Evolutionary conservation across 1,284 basidiomycete genomes (phyloP).

Genomic region (Mixia osmundae): DNA sequence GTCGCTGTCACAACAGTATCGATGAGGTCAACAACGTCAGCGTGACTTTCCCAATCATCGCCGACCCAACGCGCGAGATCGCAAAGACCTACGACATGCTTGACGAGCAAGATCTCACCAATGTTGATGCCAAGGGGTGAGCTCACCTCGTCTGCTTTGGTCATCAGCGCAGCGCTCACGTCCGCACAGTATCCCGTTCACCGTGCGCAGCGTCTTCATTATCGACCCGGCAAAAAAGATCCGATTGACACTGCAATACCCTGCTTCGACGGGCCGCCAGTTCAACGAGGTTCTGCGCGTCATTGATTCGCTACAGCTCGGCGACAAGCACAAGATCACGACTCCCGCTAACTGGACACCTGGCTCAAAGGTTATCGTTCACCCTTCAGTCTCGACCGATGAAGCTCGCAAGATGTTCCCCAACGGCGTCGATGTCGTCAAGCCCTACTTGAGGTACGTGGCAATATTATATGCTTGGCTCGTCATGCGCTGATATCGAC

Average conservation of each 20-base stretch:
- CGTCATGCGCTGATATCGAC: too few relatives aligned
- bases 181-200: conserved; percentile 23
- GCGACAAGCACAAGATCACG: conserved; percentile 51
- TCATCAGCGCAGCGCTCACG: conserved; percentile 36
- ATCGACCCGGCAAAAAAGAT: conserved; percentile 82
- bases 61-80: conserved; percentile 66
- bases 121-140: conserved; percentile 83
- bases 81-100: conserved; percentile 31
- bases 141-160: too few relatives aligned
- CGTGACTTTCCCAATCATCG: conserved; percentile 87
- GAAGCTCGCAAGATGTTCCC: conserved; percentile 77
- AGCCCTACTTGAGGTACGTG: conserved; percentile 24
- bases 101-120: conserved; percentile 54
- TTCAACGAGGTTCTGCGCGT: conserved; percentile 64
- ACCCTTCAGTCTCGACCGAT: conserved; percentile 61
- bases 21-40: conserved; percentile 44
- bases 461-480: too few relatives aligned
- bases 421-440: conserved; percentile 24
- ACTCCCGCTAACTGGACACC: conserved; percentile 69
- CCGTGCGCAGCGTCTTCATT: conserved; percentile 80
- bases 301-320: conserved; percentile 69
- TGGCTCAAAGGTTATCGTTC: conserved; percentile 84
- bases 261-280: conserved; percentile 31
- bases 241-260: conserved; percentile 72
- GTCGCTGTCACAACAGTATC: conserved; percentile 14